These are phyloP conservation scores for Cystoderma amianthinum DNA, from an alignment of 768 basidiomycete species.

Conservation along the genomic window DNA sequence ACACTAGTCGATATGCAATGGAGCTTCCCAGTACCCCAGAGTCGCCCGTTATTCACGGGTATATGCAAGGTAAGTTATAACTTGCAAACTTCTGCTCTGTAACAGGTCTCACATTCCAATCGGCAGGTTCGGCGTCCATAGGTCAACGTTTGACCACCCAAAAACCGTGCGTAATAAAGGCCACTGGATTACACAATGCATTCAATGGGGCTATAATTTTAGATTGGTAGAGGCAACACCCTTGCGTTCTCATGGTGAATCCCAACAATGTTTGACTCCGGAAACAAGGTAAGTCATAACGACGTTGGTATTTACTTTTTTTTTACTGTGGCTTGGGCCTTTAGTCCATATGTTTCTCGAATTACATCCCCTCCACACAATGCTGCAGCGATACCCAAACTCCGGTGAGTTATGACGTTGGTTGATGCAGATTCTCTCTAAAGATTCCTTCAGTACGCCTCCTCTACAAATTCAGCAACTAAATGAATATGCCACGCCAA, in stretches of 20 bases:
- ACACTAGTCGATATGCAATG: not conserved
- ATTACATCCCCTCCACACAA: slow-evolving; percentile 12
- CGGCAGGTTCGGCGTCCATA: slow-evolving; percentile 6
- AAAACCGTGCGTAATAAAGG: slow-evolving; percentile 9
- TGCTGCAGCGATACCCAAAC: slow-evolving; percentile 20
- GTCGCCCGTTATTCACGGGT: slow-evolving; percentile 6
- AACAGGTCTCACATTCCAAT: slow-evolving; percentile 11
- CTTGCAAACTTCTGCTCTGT: not conserved
- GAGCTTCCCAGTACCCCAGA: not conserved
- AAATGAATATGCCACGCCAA: slow-evolving; percentile 19
- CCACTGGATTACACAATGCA: too few relatives aligned
- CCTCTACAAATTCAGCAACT: slow-evolving; percentile 5
- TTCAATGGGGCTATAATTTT: too few relatives aligned
- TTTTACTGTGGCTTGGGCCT: slow-evolving; percentile 13
- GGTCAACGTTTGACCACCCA: slow-evolving; percentile 9
- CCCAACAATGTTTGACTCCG: slow-evolving; percentile 36
- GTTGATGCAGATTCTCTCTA: slow-evolving; percentile 3
- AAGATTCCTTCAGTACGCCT: not conserved
- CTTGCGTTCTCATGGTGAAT: slow-evolving; percentile 9
- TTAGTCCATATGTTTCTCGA: slow-evolving; percentile 12
- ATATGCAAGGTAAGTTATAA: not conserved
- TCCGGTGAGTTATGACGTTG: slow-evolving; percentile 17
- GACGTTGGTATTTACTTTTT: slow-evolving; percentile 5
- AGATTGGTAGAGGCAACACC: slow-evolving; percentile 15
- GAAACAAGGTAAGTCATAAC: slow-evolving; percentile 32